These are phyloP conservation scores for Stentor coeruleus DNA, from an alignment of 73 alveolate genomes.

Conservation along the genomic window DNA sequence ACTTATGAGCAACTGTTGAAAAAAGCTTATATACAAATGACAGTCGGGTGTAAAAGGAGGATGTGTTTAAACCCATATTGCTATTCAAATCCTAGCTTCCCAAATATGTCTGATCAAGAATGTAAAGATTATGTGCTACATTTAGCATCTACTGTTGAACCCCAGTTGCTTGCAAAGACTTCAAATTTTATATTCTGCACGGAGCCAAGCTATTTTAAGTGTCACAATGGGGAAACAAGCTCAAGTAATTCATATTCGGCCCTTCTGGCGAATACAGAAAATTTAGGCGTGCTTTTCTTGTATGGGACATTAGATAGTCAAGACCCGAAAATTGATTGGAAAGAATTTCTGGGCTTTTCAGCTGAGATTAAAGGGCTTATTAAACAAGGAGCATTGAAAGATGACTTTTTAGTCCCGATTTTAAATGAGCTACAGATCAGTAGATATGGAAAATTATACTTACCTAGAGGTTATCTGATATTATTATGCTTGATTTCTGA, in stretches of 20 bases:
- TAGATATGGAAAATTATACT: background rate
- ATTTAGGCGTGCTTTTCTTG: background rate
- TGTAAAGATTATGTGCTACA: background rate
- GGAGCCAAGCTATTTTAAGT: background rate
- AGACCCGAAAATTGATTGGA: background rate
- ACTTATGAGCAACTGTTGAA: background rate
- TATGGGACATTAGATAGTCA: background rate
- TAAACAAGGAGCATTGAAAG: background rate
- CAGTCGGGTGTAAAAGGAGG: constrained; percentile 4
- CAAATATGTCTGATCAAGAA: background rate
- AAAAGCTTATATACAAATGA: constrained; percentile 4
- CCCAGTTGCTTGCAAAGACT: background rate
- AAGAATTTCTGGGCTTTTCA: background rate
- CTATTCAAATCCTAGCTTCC: background rate
- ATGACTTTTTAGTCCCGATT: background rate
- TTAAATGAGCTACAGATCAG: background rate
- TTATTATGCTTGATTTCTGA: background rate
- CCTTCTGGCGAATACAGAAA: background rate
- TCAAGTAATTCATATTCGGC: too few relatives aligned
- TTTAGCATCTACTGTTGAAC: background rate
- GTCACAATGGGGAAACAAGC: too few relatives aligned
- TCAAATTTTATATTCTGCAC: background rate
- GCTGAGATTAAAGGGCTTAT: background rate
- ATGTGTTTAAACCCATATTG: constrained; percentile 4
- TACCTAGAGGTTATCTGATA: background rate